These are phyloP conservation scores for Allomyces arbusculus DNA, from an alignment of 192 early-diverging fungal genomes.

Conservation along the genomic window DNA sequence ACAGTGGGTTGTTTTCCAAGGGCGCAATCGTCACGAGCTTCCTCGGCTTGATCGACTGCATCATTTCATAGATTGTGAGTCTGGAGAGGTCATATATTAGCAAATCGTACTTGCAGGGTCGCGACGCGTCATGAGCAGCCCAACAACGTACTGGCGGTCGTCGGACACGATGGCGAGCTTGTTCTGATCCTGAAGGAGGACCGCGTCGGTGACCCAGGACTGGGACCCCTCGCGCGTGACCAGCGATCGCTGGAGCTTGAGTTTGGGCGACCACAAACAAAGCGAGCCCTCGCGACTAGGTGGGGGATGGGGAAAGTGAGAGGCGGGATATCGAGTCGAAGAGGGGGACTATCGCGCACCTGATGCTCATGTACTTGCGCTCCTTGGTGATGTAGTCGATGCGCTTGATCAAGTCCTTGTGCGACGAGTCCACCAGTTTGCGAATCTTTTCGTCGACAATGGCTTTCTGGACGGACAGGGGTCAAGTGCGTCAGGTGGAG, in stretches of 20 bases:
- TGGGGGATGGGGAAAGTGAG: too few relatives aligned
- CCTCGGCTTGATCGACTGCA: conserved; percentile 33
- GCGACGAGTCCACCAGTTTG: conserved; percentile 21
- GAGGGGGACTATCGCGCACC: conserved; percentile 11
- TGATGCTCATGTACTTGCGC: conserved; percentile 35
- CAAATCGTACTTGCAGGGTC: background rate
- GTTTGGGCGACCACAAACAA: conserved; percentile 26
- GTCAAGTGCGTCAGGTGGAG: too few relatives aligned
- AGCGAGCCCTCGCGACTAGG: conserved; percentile 28
- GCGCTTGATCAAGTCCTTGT: conserved; percentile 34
- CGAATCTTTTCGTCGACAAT: conserved; percentile 31
- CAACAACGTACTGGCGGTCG: conserved; percentile 23
- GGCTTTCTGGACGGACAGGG: background rate
- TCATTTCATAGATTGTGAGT: conserved; percentile 34
- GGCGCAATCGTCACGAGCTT: conserved; percentile 23
- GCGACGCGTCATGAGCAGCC: background rate
- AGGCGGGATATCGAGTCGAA: too few relatives aligned
- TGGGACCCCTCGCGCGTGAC: conserved; percentile 21
- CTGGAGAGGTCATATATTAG: conserved; percentile 4
- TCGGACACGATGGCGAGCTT: conserved; percentile 32
- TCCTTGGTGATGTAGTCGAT: conserved; percentile 37
- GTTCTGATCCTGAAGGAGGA: conserved; percentile 30
- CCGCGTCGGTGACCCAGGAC: conserved; percentile 28
- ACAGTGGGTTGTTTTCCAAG: conserved; percentile 37
- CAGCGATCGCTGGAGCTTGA: conserved; percentile 29